Evolutionary conservation across 345 rosid species (phyloP), one percentile per base, ranked within the genome.

Genomic region (Melaleuca quinquenervia): DNA sequence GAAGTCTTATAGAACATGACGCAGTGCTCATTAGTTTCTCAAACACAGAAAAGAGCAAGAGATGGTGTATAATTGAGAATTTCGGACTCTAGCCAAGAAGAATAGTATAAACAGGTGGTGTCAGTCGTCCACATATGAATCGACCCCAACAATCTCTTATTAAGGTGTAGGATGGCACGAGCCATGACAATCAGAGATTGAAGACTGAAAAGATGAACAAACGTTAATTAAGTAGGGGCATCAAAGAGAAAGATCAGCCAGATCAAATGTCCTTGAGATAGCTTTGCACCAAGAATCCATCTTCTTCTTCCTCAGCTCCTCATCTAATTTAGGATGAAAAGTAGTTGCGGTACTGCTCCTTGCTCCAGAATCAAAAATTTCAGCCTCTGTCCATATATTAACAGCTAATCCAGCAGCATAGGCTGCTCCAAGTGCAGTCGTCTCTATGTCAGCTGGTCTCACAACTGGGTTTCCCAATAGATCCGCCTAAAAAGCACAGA

Each of bases 381-480:
- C 95, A 1, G 91, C 90, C 84, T 96, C 96, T 11, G 86, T 96
- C 98, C 98, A 96, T 70, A 96, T 90, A 45, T 98, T 98, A 5
- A 94, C 89, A 2, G 98, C 99, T 86, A 97, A 89, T 76, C 99
- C 99, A 29, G 98, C 98, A 75, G 99, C 99, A 87, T 93, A 97
- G 62, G 99, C 98, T 85, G 98, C 98, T 91, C 98, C 99, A 2
- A 96, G 93, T 16, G 98, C 96, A 26, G 99, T 96, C 86, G 99
- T 96, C 91, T 96, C 99, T 60, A 92, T 94, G 87, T 96, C 95
- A 53, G 90, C 90, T 0, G 99, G 99, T 88, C 99, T 95, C 88
- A 97, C 94, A 89, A 97, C 99, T 5, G 98, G 90, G 88, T 89
- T 94, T 58, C 99, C 99, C 88, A 97, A 84, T 90, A 97, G 86